phyloP scores from a whole-genome alignment of 768 basidiomycete genomes.

The Serendipita sp. region DNA sequence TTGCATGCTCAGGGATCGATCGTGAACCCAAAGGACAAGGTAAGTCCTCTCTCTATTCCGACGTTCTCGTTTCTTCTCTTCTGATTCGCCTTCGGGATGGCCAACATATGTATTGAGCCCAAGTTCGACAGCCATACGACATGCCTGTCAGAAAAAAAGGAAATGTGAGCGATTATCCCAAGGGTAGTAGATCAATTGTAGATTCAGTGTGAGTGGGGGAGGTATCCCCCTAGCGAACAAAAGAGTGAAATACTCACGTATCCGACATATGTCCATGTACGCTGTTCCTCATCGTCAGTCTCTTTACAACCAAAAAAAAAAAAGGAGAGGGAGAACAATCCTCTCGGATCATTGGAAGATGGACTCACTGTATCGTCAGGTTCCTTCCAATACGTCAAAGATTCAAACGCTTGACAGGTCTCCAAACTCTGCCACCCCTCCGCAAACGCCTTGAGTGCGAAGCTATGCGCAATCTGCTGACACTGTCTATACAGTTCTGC shows the following conservation, averaged over 20 bases:
- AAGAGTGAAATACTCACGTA: slow-evolving; percentile 34
- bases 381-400: slow-evolving; percentile 79
- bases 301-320: too few species aligned
- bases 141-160: slow-evolving; percentile 32
- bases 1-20: slow-evolving; percentile 72
- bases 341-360: background rate
- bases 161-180: background rate
- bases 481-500: slow-evolving; percentile 48
- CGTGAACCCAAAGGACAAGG: slow-evolving; percentile 72
- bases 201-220: background rate
- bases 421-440: slow-evolving; percentile 70
- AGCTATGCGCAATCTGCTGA: slow-evolving; percentile 54
- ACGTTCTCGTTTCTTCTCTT: slow-evolving; percentile 51
- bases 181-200: background rate
- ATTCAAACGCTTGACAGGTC: slow-evolving; percentile 77
- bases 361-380: slow-evolving; percentile 58
- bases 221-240: background rate
- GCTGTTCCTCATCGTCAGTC: slow-evolving; percentile 22
- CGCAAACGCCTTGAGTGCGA: slow-evolving; percentile 61
- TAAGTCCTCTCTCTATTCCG: slow-evolving; percentile 77
- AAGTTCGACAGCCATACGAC: slow-evolving; percentile 76
- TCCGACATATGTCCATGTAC: slow-evolving; percentile 78
- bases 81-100: slow-evolving; percentile 42
- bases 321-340: background rate
- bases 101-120: slow-evolving; percentile 40